Percentiles rank a stretch among this genome's conserved stretches.
phyloP scores from a whole-genome alignment of 2,329 filamentous ascomycete genomes.

The Ascomycota sp. region DNA sequence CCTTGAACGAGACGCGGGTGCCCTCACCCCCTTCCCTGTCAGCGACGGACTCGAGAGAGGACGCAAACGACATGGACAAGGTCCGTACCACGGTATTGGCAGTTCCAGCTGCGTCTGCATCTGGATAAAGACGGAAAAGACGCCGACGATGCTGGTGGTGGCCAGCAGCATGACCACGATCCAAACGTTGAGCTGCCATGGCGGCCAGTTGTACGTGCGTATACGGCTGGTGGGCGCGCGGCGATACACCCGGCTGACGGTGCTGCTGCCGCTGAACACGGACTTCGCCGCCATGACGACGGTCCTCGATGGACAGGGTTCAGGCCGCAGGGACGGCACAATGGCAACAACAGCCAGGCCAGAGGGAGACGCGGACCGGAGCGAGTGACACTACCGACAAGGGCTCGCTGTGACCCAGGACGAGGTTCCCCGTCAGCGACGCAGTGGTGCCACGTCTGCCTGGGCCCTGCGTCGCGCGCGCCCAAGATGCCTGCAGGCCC shows the following conservation, averaged over 20 bases:
- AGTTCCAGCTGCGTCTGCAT: conserved; percentile 35
- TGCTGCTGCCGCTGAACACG: conserved; percentile 16
- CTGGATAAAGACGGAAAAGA: conserved; percentile 38
- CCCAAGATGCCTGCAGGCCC: no score
- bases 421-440: no score
- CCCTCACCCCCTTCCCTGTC: no score
- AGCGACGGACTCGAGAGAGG: no score
- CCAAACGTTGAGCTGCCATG: conserved; percentile 46
- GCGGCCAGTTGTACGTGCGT: conserved; percentile 47
- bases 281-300: conserved; percentile 1
- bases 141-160: conserved; percentile 36
- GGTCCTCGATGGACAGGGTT: neutral
- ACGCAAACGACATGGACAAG: no score
- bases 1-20: conserved; percentile 17
- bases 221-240: conserved; percentile 22
- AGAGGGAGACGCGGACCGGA: no score
- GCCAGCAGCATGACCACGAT: conserved; percentile 44
- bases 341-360: no score
- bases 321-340: no score
- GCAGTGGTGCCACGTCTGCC: no score
- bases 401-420: no score
- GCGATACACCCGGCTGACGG: conserved; percentile 5
- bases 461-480: no score
- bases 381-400: no score
- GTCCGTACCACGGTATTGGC: conserved; percentile 33